A percentile compares a stretch with the other conserved stretches of the same genome.
phyloP scores from a whole-genome alignment of 2,329 filamentous ascomycete species.

The Diaporthe longicolla region DNA sequence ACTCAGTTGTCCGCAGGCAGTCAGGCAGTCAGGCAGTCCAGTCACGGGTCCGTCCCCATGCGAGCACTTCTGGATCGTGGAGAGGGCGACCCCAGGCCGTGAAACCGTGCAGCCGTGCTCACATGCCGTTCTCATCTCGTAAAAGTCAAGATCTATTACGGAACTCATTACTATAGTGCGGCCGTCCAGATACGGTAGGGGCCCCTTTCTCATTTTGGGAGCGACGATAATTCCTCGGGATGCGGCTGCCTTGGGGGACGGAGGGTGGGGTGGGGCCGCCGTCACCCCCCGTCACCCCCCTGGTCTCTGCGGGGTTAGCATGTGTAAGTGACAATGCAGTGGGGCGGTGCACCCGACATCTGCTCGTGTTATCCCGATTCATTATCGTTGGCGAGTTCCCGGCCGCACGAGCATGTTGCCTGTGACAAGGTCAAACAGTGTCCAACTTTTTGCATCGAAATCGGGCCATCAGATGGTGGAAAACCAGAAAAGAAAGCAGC shows the following conservation, averaged over 20 bases:
- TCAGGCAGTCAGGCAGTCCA: too few species aligned
- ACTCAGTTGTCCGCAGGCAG: too few species aligned
- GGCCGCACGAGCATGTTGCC: not conserved
- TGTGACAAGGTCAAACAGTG: not conserved
- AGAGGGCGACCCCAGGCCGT: conserved; percentile 21
- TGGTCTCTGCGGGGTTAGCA: conserved; percentile 39
- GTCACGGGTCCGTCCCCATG: not conserved
- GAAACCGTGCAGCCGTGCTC: conserved; percentile 7
- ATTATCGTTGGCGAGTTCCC: conserved; percentile 36
- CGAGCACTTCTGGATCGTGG: not conserved
- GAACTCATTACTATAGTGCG: conserved; percentile 29
- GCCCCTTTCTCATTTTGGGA: conserved; percentile 7
- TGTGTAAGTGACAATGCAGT: conserved; percentile 21
- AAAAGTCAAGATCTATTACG: conserved; percentile 27
- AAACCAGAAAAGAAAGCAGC: conserved; percentile 28
- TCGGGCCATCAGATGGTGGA: not conserved
- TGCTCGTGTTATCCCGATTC: conserved; percentile 31
- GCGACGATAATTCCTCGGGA: conserved; percentile 33
- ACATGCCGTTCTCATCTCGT: conserved; percentile 26
- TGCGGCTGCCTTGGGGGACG: not conserved
- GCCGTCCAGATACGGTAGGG: conserved; percentile 16
- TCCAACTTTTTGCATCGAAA: conserved; percentile 21
- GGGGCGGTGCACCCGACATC: conserved; percentile 24
- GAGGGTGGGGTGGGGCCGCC: conserved; percentile 34
- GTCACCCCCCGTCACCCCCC: conserved; percentile 30